Conservation (phyloP, 2,329 filamentous ascomycete genomes). For the Fusarium dlaminii region DNA sequence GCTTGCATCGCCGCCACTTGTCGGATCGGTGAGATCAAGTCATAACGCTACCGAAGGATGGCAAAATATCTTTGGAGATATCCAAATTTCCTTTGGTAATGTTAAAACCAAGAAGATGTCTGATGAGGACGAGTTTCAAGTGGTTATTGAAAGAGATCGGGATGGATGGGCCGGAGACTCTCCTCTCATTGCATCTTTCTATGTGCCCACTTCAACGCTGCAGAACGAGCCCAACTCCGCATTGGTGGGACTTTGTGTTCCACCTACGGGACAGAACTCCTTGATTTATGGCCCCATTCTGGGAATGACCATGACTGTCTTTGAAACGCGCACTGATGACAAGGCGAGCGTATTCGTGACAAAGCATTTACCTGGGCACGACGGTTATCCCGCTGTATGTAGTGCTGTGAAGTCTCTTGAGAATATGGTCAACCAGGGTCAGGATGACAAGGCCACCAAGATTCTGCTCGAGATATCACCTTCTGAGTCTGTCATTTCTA, state of each 20-base stretch:
- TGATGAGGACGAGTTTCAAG: conserved; percentile 44
- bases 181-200: conserved; percentile 54
- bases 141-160: conserved; percentile 48
- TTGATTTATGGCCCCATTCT: conserved; percentile 39
- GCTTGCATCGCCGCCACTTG: conserved; percentile 42
- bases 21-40: conserved; percentile 44
- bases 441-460: conserved; percentile 33
- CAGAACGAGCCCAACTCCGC: conserved; percentile 46
- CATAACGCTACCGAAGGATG: conserved; percentile 39
- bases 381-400: conserved; percentile 40
- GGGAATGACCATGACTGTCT: conserved; percentile 44
- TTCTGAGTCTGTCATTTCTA: conserved; percentile 43
- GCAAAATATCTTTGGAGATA: conserved; percentile 51
- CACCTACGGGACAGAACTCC: conserved; percentile 38
- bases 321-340: conserved; percentile 45
- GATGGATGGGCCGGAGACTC: conserved; percentile 51
- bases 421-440: conserved; percentile 20
- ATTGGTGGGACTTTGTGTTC: conserved; percentile 47
- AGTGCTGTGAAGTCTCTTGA: conserved; percentile 36
- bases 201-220: conserved; percentile 49
- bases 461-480: conserved; percentile 46
- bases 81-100: conserved; percentile 55
- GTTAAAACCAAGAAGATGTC: conserved; percentile 40
- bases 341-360: conserved; percentile 48
- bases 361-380: conserved; percentile 49